Evolutionary conservation across 2,329 filamentous ascomycete genomes (phyloP).

Genomic region (Alternaria arbusti): DNA sequence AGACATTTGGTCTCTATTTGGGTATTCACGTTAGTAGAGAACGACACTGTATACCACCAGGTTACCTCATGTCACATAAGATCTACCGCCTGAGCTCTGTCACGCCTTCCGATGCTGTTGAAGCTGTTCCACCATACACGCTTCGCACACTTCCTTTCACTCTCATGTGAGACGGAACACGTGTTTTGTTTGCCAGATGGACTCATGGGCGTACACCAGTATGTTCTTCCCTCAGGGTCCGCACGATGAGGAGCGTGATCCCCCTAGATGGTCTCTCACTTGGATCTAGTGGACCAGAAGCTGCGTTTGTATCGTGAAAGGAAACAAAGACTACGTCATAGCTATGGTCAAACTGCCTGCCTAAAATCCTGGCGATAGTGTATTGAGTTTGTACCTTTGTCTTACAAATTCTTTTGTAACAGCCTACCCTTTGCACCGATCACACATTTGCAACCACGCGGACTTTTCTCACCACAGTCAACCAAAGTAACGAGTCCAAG

Average conservation of each 20-base stretch:
- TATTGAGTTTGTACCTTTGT: neutral
- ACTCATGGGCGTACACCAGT: no score
- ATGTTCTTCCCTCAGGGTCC: neutral
- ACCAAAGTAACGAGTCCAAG: neutral
- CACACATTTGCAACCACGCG: neutral
- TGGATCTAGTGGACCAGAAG: neutral
- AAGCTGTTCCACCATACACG: neutral
- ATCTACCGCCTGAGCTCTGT: neutral
- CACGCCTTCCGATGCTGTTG: neutral
- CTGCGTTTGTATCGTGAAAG: neutral
- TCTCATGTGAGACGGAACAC: no score
- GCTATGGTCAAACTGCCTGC: neutral
- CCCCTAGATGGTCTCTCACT: neutral
- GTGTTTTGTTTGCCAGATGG: no score
- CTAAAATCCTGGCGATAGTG: neutral
- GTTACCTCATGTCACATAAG: neutral
- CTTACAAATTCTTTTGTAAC: neutral
- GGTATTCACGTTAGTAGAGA: neutral
- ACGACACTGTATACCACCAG: neutral
- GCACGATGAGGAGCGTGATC: neutral
- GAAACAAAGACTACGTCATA: neutral
- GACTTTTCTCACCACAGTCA: neutral
- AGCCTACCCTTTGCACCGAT: neutral
- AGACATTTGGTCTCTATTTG: neutral
- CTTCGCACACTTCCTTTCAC: no score